Evolutionary conservation across 306 rosid genomes (phyloP).

Genomic region (Chamaecrista fasciculata): DNA sequence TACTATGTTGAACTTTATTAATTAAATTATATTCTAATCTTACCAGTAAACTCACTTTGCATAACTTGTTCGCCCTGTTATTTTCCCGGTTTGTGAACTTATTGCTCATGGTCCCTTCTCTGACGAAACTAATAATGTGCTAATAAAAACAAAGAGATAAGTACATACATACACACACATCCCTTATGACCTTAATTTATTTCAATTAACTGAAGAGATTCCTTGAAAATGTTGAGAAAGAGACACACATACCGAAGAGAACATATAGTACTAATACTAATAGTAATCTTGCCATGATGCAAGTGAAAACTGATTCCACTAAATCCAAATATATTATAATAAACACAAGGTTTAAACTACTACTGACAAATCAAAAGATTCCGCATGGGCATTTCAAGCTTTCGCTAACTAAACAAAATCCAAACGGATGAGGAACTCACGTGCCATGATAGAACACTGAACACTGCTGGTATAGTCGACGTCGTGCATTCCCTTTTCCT

Average conservation of each 20-base stretch:
- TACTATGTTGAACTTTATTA: no score
- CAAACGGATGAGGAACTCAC: conserved; percentile 1
- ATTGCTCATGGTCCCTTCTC: no score
- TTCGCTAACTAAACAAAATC: neutral
- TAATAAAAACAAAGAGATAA: no score
- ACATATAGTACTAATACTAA: neutral
- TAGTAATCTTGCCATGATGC: neutral
- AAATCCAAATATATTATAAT: neutral
- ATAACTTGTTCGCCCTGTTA: neutral
- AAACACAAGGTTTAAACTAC: neutral
- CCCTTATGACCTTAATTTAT: no score
- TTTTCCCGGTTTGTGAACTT: no score
- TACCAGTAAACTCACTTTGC: neutral
- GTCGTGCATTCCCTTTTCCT: no score
- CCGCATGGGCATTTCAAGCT: conserved; percentile 8
- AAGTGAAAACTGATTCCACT: neutral
- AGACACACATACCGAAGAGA: neutral
- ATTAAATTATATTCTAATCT: no score
- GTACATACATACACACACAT: no score
- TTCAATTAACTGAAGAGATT: no score
- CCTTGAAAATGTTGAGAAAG: neutral
- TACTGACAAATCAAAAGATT: conserved; percentile 17
- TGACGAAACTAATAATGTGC: no score
- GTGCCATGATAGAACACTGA: neutral
- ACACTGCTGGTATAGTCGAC: neutral